A percentile compares a stretch with the other conserved stretches of the same genome.
phyloP scores from a whole-genome alignment of 441 rosid species.

The Gossypium trilobum region DNA sequence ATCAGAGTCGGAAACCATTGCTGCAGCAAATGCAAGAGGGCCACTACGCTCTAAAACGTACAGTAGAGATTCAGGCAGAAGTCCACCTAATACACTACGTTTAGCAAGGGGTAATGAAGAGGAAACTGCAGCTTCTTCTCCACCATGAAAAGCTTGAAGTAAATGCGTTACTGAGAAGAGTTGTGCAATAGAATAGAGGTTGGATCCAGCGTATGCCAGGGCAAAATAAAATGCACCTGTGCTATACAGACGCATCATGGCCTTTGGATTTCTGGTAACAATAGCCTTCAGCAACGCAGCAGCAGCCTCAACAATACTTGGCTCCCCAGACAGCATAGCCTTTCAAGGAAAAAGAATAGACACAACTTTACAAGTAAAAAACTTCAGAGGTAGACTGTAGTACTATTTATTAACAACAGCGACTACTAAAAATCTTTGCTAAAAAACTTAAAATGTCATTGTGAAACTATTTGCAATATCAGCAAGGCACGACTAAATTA shows the following conservation, averaged over 20 bases:
- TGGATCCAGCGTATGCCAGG: conserved; percentile 96
- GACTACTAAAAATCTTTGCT: background rate
- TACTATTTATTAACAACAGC: background rate
- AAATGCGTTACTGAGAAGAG: conserved; percentile 90
- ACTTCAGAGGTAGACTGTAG: background rate
- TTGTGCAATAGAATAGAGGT: conserved; percentile 81
- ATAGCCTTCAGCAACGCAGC: conserved; percentile 89
- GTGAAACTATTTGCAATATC: background rate
- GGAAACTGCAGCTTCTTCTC: conserved; percentile 99
- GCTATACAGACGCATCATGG: conserved; percentile 90
- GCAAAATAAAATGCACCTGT: conserved; percentile 97
- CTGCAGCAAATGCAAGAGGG: conserved; percentile 93
- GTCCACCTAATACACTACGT: conserved; percentile 97
- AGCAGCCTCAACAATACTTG: conserved; percentile 87
- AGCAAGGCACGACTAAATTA: background rate
- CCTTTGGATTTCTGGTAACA: conserved; percentile 97
- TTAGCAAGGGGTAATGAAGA: conserved; percentile 92
- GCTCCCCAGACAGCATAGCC: conserved; percentile 97
- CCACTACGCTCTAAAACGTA: conserved; percentile 98
- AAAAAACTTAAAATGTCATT: background rate
- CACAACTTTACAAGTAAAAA: background rate
- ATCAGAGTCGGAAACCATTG: conserved; percentile 98
- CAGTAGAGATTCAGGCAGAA: conserved; percentile 91
- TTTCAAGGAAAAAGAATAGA: conserved; percentile 18
- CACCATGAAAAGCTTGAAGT: conserved; percentile 99